phyloP scores from a whole-genome alignment of 2,329 filamentous ascomycete genomes.

The Aspergillus aculeatinus region DNA sequence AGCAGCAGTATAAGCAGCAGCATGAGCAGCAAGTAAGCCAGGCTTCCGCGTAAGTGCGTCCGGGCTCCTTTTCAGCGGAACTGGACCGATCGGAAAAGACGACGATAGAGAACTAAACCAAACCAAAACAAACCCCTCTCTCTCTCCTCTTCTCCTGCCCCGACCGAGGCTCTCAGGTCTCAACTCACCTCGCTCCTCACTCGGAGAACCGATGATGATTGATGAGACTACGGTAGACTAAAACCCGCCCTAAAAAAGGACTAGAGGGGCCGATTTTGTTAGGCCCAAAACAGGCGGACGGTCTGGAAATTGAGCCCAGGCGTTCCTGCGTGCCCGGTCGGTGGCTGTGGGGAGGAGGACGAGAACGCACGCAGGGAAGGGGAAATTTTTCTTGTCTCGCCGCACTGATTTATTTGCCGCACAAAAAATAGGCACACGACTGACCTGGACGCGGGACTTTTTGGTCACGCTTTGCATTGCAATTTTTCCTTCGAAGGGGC shows the following conservation, averaged over 20 bases:
- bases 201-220: not conserved
- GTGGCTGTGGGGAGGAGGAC: not conserved
- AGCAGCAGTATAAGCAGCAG: not conserved
- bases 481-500: no score
- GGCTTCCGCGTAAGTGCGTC: conserved; percentile 16
- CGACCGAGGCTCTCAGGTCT: not conserved
- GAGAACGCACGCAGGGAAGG: not conserved
- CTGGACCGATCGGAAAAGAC: conserved; percentile 7
- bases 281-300: not conserved
- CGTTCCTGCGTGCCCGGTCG: conserved; percentile 1
- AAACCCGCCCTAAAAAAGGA: not conserved
- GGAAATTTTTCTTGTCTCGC: not conserved
- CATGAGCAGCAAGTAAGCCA: conserved; percentile 10
- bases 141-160: not conserved
- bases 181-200: conserved; percentile 3
- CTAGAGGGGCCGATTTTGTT: conserved; percentile 1
- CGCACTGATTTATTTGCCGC: conserved; percentile 1
- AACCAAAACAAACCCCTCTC: not conserved
- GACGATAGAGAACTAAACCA: no score
- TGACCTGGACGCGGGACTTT: no score
- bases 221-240: not conserved
- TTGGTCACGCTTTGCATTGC: no score
- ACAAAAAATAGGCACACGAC: not conserved
- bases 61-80: conserved; percentile 13
- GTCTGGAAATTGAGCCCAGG: conserved; percentile 8